Evolutionary conservation across 257 asterid species (phyloP).

Genomic region (Nemophila menziesii): DNA sequence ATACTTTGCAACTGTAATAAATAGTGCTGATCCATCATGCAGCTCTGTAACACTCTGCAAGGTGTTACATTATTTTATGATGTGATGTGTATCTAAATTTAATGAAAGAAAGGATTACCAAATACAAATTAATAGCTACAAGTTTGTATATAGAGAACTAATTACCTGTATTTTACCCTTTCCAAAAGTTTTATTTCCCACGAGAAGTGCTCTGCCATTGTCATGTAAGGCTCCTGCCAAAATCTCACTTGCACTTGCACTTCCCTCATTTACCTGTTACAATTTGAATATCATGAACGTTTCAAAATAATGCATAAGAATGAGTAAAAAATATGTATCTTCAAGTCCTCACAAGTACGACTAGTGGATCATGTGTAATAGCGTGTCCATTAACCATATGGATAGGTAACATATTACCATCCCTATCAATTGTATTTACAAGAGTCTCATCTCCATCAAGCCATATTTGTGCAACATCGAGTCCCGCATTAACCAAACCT

Average conservation of each 20-base stretch:
- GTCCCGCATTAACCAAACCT: conserved; percentile 81
- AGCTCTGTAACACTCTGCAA: conserved; percentile 85
- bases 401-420: conserved; percentile 66
- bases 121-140: too few relatives aligned
- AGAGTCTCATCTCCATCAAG: conserved; percentile 81
- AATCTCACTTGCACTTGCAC: conserved; percentile 97
- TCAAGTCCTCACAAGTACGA: conserved; percentile 70
- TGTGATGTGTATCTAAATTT: too few relatives aligned
- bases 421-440: conserved; percentile 81
- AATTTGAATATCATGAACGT: neutral
- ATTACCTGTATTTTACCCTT: conserved; percentile 92
- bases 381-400: conserved; percentile 76
- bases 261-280: conserved; percentile 77
- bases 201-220: conserved; percentile 80
- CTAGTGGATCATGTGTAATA: conserved; percentile 76
- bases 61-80: neutral
- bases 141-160: too few relatives aligned
- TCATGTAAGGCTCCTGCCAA: conserved; percentile 94
- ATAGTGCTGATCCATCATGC: conserved; percentile 85
- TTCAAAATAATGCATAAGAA: neutral
- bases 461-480: conserved; percentile 97
- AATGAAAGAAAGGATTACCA: neutral
- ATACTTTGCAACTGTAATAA: conserved; percentile 83
- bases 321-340: neutral
- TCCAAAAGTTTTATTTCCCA: conserved; percentile 81